These are phyloP conservation scores for Ogataea pignaliae DNA, from an alignment of 805 yeast genomes.

Conservation along the genomic window DNA sequence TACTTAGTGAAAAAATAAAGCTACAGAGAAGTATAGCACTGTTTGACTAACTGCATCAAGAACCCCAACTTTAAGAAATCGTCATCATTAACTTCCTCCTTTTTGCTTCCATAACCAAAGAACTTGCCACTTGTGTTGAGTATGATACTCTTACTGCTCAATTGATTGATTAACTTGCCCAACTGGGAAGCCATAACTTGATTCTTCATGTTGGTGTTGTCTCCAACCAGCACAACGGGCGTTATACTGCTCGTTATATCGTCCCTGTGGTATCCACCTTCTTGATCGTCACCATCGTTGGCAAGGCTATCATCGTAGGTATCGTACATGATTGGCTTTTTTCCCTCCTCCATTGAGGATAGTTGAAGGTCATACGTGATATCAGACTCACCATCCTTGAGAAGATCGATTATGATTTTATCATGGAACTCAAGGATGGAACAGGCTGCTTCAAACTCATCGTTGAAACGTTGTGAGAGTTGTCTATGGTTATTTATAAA, in stretches of 20 bases:
- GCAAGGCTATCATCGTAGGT: slow-evolving; percentile 7
- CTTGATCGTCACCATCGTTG: slow-evolving; percentile 23
- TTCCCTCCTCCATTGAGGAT: slow-evolving; percentile 13
- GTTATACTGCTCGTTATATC: slow-evolving; percentile 11
- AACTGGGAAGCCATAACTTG: slow-evolving; percentile 45
- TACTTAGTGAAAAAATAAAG: no score
- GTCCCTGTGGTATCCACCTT: slow-evolving; percentile 23
- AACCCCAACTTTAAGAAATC: slow-evolving; percentile 40
- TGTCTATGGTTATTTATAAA: slow-evolving; percentile 11
- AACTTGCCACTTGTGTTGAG: slow-evolving; percentile 44
- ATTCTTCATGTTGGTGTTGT: slow-evolving; percentile 40
- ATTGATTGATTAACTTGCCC: slow-evolving; percentile 36
- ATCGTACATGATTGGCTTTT: slow-evolving; percentile 11
- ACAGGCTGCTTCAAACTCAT: slow-evolving; percentile 17
- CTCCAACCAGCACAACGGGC: slow-evolving; percentile 39
- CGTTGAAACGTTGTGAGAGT: slow-evolving; percentile 4
- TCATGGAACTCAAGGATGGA: slow-evolving; percentile 32
- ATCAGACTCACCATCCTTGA: slow-evolving; percentile 43
- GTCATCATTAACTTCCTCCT: slow-evolving; percentile 28
- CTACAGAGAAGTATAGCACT: neutral
- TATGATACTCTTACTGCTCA: slow-evolving; percentile 36
- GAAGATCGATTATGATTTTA: slow-evolving; percentile 36
- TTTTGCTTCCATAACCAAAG: slow-evolving; percentile 29
- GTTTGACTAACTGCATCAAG: slow-evolving; percentile 31
- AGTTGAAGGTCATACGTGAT: slow-evolving; percentile 42